Base-by-base conservation (phyloP, 192 early-diverging fungal genomes). In the Podila epicladia region DNA sequence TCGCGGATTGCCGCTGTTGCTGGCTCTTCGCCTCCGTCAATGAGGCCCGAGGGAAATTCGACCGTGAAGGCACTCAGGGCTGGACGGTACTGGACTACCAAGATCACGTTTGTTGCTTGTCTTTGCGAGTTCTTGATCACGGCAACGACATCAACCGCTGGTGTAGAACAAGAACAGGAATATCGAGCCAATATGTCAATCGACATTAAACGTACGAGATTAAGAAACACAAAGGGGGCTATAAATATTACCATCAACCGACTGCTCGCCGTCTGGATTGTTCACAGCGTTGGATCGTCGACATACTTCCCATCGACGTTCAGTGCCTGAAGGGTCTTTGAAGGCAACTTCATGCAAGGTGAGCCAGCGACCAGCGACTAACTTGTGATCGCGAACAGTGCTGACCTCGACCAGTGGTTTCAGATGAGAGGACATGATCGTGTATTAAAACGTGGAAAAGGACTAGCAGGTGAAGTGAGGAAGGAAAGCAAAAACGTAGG, bases 1-100 rank as follows among this genome's bases (percentile, higher is more conserved):
- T 88, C 87, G 2, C 87, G 74, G 20, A 82, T 50, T 9, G 85
- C 87, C 32, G 87, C 82, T 19, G 67, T 7, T 28, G 69, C 65
- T 5, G 78, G 59, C 3, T 67, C 33, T 73, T 88, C 87, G 33
- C 66, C 64, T 5, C 66, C 41, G 57, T 88, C 87, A 55, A 88
- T 75, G 3, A 88, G 67, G 51, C 86, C 87, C 32, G 85, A 86
- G 1, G 87, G 87, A 58, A 88, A 86, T 65, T 88, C 87, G 17
- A 88, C 35, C 20, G 72, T 59, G 63, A 84, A 86, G 6, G 69
- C 51, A 12, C 69, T 69, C n/a, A 88, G 26, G 8, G 87, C 73
- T 17, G 87, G 87, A 13, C 87, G 83, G 64, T 83, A 88, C 57
- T 88, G 87, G 12, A 85, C 58, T 2, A 86, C 83, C 20, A 88